phyloP scores from a whole-genome alignment of 345 rosid genomes.

The Ceriops zippeliana region DNA sequence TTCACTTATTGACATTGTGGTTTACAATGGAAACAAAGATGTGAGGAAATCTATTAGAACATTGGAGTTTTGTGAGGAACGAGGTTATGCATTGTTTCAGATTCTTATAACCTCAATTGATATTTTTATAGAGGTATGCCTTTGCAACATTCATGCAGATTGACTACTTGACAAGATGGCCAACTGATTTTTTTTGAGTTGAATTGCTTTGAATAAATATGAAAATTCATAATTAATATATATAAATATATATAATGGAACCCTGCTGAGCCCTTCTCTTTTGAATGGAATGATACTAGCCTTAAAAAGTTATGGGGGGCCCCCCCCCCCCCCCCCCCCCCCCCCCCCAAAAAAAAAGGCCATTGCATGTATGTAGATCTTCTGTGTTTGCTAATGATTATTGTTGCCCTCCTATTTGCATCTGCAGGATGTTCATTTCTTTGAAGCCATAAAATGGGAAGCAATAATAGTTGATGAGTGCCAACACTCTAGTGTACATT shows the following conservation, averaged over 20 bases:
- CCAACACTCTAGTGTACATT: constrained; percentile 25
- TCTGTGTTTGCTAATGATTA: neutral
- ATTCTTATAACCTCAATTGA: constrained; percentile 46
- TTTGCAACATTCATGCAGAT: constrained; percentile 2
- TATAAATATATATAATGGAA: too few species aligned
- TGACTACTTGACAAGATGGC: neutral
- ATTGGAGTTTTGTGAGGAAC: constrained; percentile 41
- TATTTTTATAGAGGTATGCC: constrained; percentile 43
- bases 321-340: too few species aligned
- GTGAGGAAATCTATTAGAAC: constrained; percentile 35
- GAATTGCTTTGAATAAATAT: too few species aligned
- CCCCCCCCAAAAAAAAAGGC: too few species aligned
- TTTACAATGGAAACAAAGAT: constrained; percentile 40
- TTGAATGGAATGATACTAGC: too few species aligned
- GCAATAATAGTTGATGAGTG: constrained; percentile 51
- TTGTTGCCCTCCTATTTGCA: constrained; percentile 9
- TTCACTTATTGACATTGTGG: constrained; percentile 38
- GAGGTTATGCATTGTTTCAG: constrained; percentile 44
- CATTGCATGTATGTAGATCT: neutral
- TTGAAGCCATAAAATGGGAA: constrained; percentile 43
- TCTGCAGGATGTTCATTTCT: constrained; percentile 43
- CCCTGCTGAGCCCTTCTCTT: too few species aligned
- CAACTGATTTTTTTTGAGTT: neutral
- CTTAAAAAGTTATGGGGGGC: too few species aligned
- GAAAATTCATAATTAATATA: too few species aligned